Conservation (phyloP, 2,329 filamentous ascomycete species). For the Daldinia sp. region DNA sequence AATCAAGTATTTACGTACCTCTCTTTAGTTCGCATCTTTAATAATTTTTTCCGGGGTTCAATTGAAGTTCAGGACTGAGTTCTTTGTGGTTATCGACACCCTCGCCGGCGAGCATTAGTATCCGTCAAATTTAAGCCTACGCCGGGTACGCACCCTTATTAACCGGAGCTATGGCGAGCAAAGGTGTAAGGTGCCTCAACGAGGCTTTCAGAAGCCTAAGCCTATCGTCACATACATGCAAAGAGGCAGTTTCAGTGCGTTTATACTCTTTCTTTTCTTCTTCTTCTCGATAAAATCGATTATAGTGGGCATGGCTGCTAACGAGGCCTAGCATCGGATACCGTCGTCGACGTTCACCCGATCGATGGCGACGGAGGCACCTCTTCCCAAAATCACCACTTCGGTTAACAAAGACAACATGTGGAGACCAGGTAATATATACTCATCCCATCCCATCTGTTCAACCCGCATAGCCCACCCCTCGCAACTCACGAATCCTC, state of each 20-base stretch:
- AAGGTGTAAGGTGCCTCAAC: conserved; percentile 58
- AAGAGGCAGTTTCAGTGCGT: conserved; percentile 45
- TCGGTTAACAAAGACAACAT: conserved; percentile 46
- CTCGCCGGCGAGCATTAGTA: neutral
- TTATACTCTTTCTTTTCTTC: conserved; percentile 14
- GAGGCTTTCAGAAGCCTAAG: conserved; percentile 62
- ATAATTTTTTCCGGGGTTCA: conserved; percentile 42
- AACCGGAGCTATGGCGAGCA: conserved; percentile 54
- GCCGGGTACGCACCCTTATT: conserved; percentile 24
- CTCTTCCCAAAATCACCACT: conserved; percentile 50
- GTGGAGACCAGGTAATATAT: conserved; percentile 56
- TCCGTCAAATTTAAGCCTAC: neutral
- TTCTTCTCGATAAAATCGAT: neutral
- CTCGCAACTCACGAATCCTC: neutral
- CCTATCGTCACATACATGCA: conserved; percentile 56
- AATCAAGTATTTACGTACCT: conserved; percentile 8
- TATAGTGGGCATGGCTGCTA: conserved; percentile 5
- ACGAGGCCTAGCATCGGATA: conserved; percentile 39
- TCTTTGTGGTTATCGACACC: conserved; percentile 1
- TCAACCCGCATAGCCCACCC: too few species aligned
- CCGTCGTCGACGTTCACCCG: conserved; percentile 53
- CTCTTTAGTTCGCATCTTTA: conserved; percentile 15
- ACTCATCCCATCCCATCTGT: conserved; percentile 24
- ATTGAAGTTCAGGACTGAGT: conserved; percentile 10
- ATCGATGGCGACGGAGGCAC: conserved; percentile 64